Evolutionary conservation across 140 eudicot genomes (phyloP), one percentile per base, ranked within the genome.

Genomic region (Erigeron philadelphicus): DNA sequence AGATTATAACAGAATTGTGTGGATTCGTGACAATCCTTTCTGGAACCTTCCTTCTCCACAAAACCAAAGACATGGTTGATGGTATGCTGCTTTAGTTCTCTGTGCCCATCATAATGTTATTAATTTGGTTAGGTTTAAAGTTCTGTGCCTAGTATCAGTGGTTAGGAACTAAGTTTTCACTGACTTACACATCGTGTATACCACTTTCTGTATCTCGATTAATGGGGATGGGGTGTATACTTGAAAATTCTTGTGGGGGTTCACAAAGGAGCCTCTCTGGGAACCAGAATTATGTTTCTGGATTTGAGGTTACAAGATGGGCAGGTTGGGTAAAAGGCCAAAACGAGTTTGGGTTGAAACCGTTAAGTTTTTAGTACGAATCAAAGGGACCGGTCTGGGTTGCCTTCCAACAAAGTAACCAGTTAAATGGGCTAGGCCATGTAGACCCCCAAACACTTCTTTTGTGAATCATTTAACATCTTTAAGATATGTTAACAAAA

Each of bases 11-110:
- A 3, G 96, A 92, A 81, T 76, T 92, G 80, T 92, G 96, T 74
- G 98, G 98, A 11, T 92, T 92, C 80, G 95, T 88, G 50, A 92
- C 98, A 8, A 92, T 92, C 66, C 93, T 92, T 43, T 89, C 95
- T 7, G 98, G 98, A 68, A 93, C 98, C 11, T 89, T 93, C 80
- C 91, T 93, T 69, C 96, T 93, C 58, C 98, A 93, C 82, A 89
- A 83, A 76, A 93, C 98, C 43, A 89, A 93, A 71, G 98, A 93
- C 87, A 86, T 91, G 97, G 85, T 70, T 47, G 97, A 88, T 41
- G 88, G 96, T 91, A 86, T 63, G 85, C 46, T 54, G 68, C 61
- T 78, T 11, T 53, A 41, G 54, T 52, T 56, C 35, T 75, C n/a
- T 48, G 1, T 73, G 75, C 71, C 67, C 66, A 54, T 64, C 58